Conservation (phyloP, 2,329 filamentous ascomycete species). For the Allantophomopsis cytisporea region DNA sequence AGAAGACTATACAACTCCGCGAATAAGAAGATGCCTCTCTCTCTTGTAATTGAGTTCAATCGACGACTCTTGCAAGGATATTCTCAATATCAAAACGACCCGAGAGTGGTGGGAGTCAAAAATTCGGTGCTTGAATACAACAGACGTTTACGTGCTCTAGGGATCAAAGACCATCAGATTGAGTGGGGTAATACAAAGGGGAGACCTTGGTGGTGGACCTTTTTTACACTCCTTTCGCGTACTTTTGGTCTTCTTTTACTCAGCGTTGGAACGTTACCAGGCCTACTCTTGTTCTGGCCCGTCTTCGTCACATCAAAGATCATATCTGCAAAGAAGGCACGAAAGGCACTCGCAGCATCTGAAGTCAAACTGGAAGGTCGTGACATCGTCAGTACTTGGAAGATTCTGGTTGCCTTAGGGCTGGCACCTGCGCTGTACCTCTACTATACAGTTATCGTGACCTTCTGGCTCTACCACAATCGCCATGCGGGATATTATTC, state of each 20-base stretch:
- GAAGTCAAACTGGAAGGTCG: conserved; percentile 79
- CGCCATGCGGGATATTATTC: conserved; percentile 54
- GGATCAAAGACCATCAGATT: conserved; percentile 85
- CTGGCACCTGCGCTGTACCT: conserved; percentile 72
- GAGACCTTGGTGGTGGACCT: conserved; percentile 62
- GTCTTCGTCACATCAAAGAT: conserved; percentile 75
- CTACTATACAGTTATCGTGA: conserved; percentile 62
- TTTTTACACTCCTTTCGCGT: conserved; percentile 65
- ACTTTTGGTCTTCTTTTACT: conserved; percentile 64
- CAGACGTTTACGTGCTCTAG: conserved; percentile 66
- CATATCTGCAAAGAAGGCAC: conserved; percentile 69
- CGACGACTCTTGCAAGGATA: conserved; percentile 82
- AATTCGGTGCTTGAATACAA: conserved; percentile 74
- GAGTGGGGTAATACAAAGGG: conserved; percentile 79
- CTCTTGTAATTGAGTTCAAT: conserved; percentile 87
- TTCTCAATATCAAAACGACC: conserved; percentile 78
- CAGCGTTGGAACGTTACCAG: conserved; percentile 76
- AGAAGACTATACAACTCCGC: conserved; percentile 83
- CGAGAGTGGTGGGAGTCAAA: conserved; percentile 61
- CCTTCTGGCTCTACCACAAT: conserved; percentile 63
- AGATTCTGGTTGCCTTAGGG: conserved; percentile 71
- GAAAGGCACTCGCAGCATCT: conserved; percentile 70
- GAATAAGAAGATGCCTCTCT: conserved; percentile 79
- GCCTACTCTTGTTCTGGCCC: conserved; percentile 73
- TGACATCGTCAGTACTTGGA: conserved; percentile 90